Base-by-base conservation (phyloP, 192 early-diverging fungal genomes). In the Allomyces macrogynus region DNA sequence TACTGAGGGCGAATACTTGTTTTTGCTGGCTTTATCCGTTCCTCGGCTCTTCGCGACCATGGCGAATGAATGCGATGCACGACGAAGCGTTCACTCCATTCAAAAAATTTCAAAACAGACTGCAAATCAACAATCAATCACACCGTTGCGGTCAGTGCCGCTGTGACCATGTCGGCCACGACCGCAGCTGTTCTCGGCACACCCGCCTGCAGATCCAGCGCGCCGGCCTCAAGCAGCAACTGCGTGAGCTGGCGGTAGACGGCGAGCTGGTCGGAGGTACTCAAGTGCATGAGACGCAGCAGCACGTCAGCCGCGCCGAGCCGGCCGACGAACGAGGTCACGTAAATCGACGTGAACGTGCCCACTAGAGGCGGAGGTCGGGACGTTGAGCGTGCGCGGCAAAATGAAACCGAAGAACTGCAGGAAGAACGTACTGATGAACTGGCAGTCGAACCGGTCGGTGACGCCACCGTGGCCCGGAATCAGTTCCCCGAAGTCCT, bases 381-480 rank as follows among this genome's bases (percentile, higher is more conserved):
- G 77, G 68, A n/a, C 87, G 91, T 72, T 97, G 95, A 69, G 93
- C 84, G 71, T 86, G 87, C 43, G 91, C 86, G 71, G n/a, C n/a
- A 97, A 95, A 40, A 89, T 74, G 1, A 87, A 8, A 40, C 7
- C 32, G 7, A 0, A 40, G 7, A 3, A 8, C 4, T 3, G 7
- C 32, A 8, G 5, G 32, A 8, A 7, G 5, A 40, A 8, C 32
- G 7, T 40, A 40, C 32, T 97, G 64, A 98, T 74, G 70, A 98
- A 92, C 79, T 98, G 95, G 71, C 95, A 98, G 71, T 98, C 92
- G 80, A 98, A 92, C 25, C 95, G 84, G 76, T 98, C 95, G 0
- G 95, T 95, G 26, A 95, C 79, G 26, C 95, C 95, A 67, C 95
- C 95, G 66, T 98, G 95, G 23, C 95, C 95, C 8, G 95, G 95